A percentile compares a stretch with the other conserved stretches of the same genome.
Evolutionary conservation across 768 basidiomycete species (phyloP).

Genomic region (Albatrellus ellisii): DNA sequence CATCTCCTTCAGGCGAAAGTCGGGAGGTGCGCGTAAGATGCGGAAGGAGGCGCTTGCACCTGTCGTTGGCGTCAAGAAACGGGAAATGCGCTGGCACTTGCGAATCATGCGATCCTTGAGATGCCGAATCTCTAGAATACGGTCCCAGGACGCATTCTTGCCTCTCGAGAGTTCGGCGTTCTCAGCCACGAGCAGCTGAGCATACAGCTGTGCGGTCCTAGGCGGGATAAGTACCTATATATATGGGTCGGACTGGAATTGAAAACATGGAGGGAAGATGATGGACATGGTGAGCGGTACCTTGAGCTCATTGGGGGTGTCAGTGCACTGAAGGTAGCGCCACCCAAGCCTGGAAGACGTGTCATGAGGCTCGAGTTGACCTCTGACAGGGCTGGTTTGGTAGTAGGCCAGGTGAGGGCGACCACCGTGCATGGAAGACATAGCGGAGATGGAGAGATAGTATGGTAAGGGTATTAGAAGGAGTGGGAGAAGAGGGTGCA

Average conservation of each 20-base stretch:
- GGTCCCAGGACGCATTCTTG: constrained; percentile 45
- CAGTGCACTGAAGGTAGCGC: constrained; percentile 64
- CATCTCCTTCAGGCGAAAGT: constrained; percentile 70
- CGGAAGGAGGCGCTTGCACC: constrained; percentile 38
- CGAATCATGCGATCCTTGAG: constrained; percentile 76
- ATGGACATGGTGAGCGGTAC: constrained; percentile 20
- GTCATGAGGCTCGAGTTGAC: constrained; percentile 62
- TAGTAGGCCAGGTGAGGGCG: constrained; percentile 33
- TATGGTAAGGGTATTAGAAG: too few relatives aligned
- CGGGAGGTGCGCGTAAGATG: constrained; percentile 52
- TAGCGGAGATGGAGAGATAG: constrained; percentile 3
- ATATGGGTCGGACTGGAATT: not conserved
- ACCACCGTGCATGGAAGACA: constrained; percentile 7
- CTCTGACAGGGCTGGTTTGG: constrained; percentile 54
- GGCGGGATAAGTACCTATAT: constrained; percentile 56
- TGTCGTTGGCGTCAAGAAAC: constrained; percentile 26
- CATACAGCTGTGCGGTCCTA: constrained; percentile 50
- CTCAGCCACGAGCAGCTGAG: constrained; percentile 52
- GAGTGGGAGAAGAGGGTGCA: too few relatives aligned
- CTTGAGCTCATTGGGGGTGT: constrained; percentile 66
- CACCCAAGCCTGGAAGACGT: constrained; percentile 39
- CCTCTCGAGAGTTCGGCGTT: constrained; percentile 46
- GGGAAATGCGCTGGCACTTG: constrained; percentile 57
- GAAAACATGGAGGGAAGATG: constrained; percentile 5
- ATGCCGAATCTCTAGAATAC: constrained; percentile 60